Base-by-base conservation (phyloP, 345 rosid species). In the Physaria fendleri region DNA sequence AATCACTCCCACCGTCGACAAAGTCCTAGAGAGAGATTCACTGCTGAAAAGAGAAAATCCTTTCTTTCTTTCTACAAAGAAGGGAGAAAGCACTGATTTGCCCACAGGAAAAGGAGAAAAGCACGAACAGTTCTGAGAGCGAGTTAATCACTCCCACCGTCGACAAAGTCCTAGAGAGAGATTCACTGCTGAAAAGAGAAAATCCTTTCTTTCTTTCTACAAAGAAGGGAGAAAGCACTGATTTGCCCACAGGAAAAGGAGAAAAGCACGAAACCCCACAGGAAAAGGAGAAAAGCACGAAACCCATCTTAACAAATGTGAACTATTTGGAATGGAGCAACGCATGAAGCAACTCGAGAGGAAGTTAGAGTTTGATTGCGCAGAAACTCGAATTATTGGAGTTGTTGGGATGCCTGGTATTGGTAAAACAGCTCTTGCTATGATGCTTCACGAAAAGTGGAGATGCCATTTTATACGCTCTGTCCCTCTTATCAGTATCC, bases 401-500 rank as follows among this genome's bases (percentile, higher is more conserved):
- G 66, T 49, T 35, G 56, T 48, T 25, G 66, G 66, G 4, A 48
- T 62, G 48, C 22, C 46, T 0, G 39, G 56, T 2, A 49, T 62
- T 48, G 66, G 66, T 8, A 62, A 62, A 62, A 47, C 57, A 5
- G 38, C 56, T 38, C 66, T 48, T 1, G 66, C 46, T 22, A 37
- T 11, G 48, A 61, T 18, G 48, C 1, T 61, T 38, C 2, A 34
- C 15, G 6, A 37, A 16, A 27, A 48, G 29, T 48, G 66, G 44
- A 13, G 22, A 16, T 13, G 7, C 13, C 12, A 53, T 0, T 53
- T 53, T 8, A 0, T 7, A 33, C 28, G 59, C 3, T 13, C 30
- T 7, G 2, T 13, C 30, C 12, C 29, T 35, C 29, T 53, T 5
- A 1, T 46, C 15, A 46, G n/a, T 35, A 32, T 51, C 17, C 16